A percentile compares a stretch with the other conserved stretches of the same genome.
These are phyloP conservation scores for Leccinum longicurvipes DNA, from an alignment of 768 basidiomycete genomes.

Conservation along the genomic window DNA sequence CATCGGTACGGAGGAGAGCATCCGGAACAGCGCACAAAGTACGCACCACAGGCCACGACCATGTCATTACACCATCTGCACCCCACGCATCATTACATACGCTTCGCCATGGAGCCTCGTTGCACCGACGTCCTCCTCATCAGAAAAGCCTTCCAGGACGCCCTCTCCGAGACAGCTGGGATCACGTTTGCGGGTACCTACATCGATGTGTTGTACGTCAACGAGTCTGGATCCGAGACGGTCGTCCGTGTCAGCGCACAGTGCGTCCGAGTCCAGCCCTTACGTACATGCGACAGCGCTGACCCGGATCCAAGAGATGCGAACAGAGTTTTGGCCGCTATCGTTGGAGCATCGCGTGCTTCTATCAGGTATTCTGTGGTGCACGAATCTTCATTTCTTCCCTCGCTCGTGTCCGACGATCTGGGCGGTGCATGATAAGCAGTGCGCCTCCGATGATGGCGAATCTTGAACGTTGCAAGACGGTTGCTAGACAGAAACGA, in stretches of 20 bases:
- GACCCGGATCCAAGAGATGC: slow-evolving; percentile 20
- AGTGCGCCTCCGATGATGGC: slow-evolving; percentile 3
- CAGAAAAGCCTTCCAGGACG: slow-evolving; percentile 54
- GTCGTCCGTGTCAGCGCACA: slow-evolving; percentile 21
- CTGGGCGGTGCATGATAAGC: slow-evolving; percentile 3
- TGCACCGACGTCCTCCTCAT: slow-evolving; percentile 42
- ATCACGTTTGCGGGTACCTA: slow-evolving; percentile 47
- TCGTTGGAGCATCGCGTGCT: slow-evolving; percentile 22
- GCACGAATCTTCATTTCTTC: slow-evolving; percentile 31
- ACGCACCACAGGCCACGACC: background rate
- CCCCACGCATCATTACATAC: slow-evolving; percentile 25
- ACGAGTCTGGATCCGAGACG: slow-evolving; percentile 21
- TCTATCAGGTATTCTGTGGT: slow-evolving; percentile 22
- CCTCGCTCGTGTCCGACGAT: slow-evolving; percentile 24
- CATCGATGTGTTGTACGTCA: slow-evolving; percentile 57
- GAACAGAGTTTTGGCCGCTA: slow-evolving; percentile 23
- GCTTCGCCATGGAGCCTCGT: slow-evolving; percentile 20
- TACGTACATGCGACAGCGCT: background rate
- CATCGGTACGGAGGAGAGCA: background rate
- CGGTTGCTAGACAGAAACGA: background rate
- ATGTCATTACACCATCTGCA: slow-evolving; percentile 20
- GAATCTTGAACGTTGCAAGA: slow-evolving; percentile 4
- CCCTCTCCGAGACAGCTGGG: slow-evolving; percentile 54
- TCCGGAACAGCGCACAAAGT: background rate
- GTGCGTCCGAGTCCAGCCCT: slow-evolving; percentile 8